Evolutionary conservation across 176 grass and related monocot species (phyloP), one percentile per base, ranked within the genome.

Genomic region (Aegilops bicornis): DNA sequence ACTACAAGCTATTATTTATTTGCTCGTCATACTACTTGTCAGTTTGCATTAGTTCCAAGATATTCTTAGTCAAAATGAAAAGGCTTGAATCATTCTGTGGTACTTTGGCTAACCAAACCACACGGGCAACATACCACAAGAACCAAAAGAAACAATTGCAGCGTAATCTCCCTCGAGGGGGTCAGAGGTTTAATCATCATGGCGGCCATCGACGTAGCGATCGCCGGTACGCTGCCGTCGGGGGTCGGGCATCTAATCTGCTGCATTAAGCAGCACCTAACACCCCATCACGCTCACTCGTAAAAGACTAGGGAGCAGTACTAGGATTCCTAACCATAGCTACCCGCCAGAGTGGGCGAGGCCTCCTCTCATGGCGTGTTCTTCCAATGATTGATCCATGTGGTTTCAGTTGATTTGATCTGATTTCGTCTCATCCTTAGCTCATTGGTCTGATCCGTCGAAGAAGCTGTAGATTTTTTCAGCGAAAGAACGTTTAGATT

Each of bases 161-260:
- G 42, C 69, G 61, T 35, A 78, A 88, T 73, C 64, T 23, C 17
- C 17, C 2, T 2, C 2, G 47, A 50, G 76, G 16, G 52, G 17
- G 17, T 20, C 52, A 56, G 52, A 31, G 0, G 15, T 11, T n/a
- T 48, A 50, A 84, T 85, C 70, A 85, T 88, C 62, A 58, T 22
- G 71, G 63, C 82, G 15, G 61, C 61, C 59, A 81, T 36, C 62
- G 23, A 7, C 36, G 36, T 42, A 43, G 42, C 3, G 0, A 45
- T 45, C 42, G 42, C 69, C 67, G 64, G 47, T 80, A n/a, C n/a
- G n/a, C n/a, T 74, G 85, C 74, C 67, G 33, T 86, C 22, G 4
- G 67, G 63, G 74, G 35, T 62, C 64, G 81, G 88, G 31, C 88
- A 20, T 58, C 47, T 73, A 37, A 7, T 66, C 48, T 50, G 37